Percentiles rank a stretch among this genome's conserved stretches.
Evolutionary conservation across 306 rosid genomes (phyloP).

Genomic region (Hippophae tibetana): DNA sequence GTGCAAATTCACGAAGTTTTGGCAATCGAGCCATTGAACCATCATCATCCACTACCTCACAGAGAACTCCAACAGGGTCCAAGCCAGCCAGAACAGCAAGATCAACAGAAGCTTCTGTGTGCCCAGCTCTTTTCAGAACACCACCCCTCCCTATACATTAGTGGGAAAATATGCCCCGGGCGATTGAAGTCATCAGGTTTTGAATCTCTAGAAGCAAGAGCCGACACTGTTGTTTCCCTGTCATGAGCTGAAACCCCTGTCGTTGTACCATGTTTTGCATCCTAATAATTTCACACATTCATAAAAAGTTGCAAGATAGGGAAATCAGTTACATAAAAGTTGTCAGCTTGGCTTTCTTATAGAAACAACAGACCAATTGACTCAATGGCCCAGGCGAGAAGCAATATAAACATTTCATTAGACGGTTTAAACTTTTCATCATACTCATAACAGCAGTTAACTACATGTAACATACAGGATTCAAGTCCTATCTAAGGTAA

Average conservation of each 20-base stretch:
- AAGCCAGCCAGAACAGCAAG: slow-evolving; percentile 80
- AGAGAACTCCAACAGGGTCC: slow-evolving; percentile 65
- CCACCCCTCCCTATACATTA: slow-evolving; percentile 95
- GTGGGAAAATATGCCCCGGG: slow-evolving; percentile 92
- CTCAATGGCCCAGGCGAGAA: too few species aligned
- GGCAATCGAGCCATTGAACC: slow-evolving; percentile 99
- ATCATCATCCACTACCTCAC: slow-evolving; percentile 95
- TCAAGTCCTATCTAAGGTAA: too few species aligned
- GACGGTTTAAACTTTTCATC: too few species aligned
- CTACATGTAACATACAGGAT: too few species aligned
- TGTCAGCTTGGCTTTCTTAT: too few species aligned
- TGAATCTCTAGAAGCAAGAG: slow-evolving; percentile 86
- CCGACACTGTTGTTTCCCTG: slow-evolving; percentile 74
- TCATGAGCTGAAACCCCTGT: slow-evolving; percentile 92
- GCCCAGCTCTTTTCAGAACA: slow-evolving; percentile 94
- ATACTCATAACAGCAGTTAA: too few species aligned
- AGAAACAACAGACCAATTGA: too few species aligned
- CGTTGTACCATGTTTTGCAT: slow-evolving; percentile 51
- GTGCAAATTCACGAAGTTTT: slow-evolving; percentile 70
- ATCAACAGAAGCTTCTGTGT: slow-evolving; percentile 94
- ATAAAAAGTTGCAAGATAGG: not conserved
- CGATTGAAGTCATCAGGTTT: slow-evolving; percentile 79
- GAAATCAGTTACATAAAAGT: not conserved
- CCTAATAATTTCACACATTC: not conserved
- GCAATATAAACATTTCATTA: too few species aligned